A percentile compares a stretch with the other conserved stretches of the same genome.
These are phyloP conservation scores for Fragilaria radians DNA, from an alignment of 108 stramenopile genomes.

Conservation along the genomic window DNA sequence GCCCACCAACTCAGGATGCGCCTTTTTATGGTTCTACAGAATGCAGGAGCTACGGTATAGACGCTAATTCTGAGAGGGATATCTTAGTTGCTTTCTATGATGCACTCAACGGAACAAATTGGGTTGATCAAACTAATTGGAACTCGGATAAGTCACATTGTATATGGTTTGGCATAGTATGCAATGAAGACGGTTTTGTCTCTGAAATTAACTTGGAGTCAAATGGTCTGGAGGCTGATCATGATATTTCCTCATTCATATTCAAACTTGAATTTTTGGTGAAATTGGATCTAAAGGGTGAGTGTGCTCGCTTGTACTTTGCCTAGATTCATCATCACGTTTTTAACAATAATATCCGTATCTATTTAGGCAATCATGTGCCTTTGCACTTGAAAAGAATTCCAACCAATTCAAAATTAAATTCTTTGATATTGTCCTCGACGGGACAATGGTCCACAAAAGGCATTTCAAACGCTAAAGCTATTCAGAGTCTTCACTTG, in stretches of 20 bases:
- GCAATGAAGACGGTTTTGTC: conserved; percentile 17
- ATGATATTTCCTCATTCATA: neutral
- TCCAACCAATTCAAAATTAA: conserved; percentile 9
- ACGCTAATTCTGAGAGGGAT: conserved; percentile 29
- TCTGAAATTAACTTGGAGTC: conserved; percentile 24
- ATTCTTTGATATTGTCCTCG: conserved; percentile 39
- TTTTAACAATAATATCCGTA: too few species aligned
- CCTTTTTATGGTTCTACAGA: conserved; percentile 48
- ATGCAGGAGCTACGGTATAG: conserved; percentile 20
- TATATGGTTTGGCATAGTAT: conserved; percentile 30
- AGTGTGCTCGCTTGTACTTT: neutral
- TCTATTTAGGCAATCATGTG: conserved; percentile 8
- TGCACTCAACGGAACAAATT: conserved; percentile 39
- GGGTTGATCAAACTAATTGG: conserved; percentile 26
- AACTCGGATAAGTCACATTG: conserved; percentile 35
- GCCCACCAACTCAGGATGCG: conserved; percentile 40
- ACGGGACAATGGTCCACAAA: conserved; percentile 59
- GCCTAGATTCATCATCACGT: neutral
- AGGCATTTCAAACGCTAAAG: conserved; percentile 50
- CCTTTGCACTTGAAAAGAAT: neutral
- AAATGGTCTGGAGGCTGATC: conserved; percentile 23
- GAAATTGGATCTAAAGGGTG: conserved; percentile 9
- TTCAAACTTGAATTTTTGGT: neutral
- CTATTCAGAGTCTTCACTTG: conserved; percentile 5
- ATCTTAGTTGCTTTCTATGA: conserved; percentile 51